Evolutionary conservation across 352 stramenopile species (phyloP), one percentile per base, ranked within the genome.

Genomic region (Pythium grandisporangium): DNA sequence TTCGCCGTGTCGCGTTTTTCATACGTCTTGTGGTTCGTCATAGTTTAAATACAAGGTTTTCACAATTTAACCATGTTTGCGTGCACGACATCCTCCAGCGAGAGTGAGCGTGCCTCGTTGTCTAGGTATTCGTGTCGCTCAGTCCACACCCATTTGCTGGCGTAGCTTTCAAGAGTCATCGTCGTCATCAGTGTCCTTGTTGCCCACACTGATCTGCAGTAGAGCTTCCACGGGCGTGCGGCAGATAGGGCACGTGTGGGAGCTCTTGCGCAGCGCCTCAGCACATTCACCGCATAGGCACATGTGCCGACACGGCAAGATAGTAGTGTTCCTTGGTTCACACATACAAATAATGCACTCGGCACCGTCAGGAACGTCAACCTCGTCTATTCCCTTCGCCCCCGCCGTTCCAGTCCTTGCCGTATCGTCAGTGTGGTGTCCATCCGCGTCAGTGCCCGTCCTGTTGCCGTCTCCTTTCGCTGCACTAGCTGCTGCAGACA

Each of bases 311-410:
- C 81, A 93, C 11, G 81, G 81, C 33, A 93, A 45, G 54, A 92
- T 62, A 13, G 78, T 92, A 20, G 81, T 93, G 54, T 85, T 82
- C 38, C 81, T 69, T 13, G 74, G 62, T 47, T 92, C 78, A 43
- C 66, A 74, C 58, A 92, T 65, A 48, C 81, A 93, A 39, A 93
- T 93, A 49, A 93, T 85, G 59, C 81, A 93, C 55, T 93, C 80
- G 23, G 73, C 71, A 19, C 70, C 73, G 62, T 92, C 73, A n/a
- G 67, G 56, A 25, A 89, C 70, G 2, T 84, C 72, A n/a, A 77
- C 43, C 25, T 84, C 70, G 19, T 78, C 33, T 13, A n/a, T n/a
- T n/a, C n/a, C n/a, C n/a, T n/a, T n/a, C n/a, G n/a, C n/a, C n/a
- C n/a, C n/a, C n/a, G n/a, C n/a, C n/a, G n/a, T n/a, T n/a, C n/a